Percentiles rank a stretch among this genome's conserved stretches.
phyloP scores from a whole-genome alignment of 2,329 filamentous ascomycete genomes.

The Talaromyces sp. region DNA sequence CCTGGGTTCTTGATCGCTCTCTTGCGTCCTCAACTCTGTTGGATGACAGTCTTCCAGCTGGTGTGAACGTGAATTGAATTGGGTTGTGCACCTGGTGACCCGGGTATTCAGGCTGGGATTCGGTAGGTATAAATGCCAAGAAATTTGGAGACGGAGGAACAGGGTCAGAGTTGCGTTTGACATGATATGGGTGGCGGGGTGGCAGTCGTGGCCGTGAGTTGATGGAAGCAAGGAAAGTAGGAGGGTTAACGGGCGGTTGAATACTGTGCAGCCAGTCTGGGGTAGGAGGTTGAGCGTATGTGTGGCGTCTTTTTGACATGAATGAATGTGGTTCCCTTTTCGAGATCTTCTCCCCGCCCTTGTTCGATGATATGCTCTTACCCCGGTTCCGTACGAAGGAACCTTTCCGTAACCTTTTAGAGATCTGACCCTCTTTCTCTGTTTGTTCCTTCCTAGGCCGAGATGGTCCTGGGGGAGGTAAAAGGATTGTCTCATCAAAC shows the following conservation, averaged over 20 bases:
- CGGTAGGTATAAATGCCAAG: constrained; percentile 1
- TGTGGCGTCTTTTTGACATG: constrained; percentile 29
- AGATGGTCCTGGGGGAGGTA: constrained; percentile 10
- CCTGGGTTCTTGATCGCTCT: constrained; percentile 16
- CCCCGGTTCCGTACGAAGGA: constrained; percentile 18
- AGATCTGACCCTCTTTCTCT: constrained; percentile 25
- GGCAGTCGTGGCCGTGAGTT: constrained; percentile 1
- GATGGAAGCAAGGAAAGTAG: not conserved
- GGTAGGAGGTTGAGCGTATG: constrained; percentile 33
- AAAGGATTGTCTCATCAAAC: constrained; percentile 14
- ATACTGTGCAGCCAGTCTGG: constrained; percentile 22
- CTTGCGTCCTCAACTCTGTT: constrained; percentile 14
- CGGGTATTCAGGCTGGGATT: constrained; percentile 8
- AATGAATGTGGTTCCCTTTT: constrained; percentile 16
- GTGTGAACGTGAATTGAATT: not conserved
- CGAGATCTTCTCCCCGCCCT: constrained; percentile 1
- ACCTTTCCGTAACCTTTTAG: constrained; percentile 24
- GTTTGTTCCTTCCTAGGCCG: constrained; percentile 19
- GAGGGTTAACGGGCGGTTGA: not conserved
- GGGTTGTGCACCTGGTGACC: not conserved
- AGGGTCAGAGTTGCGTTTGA: constrained; percentile 11
- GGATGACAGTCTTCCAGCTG: not conserved
- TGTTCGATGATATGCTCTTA: constrained; percentile 24
- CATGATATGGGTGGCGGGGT: constrained; percentile 8
- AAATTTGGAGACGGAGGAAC: constrained; percentile 16